Evolutionary conservation across 2,329 filamentous ascomycete species (phyloP).

Genomic region (Colletotrichum coccodes): DNA sequence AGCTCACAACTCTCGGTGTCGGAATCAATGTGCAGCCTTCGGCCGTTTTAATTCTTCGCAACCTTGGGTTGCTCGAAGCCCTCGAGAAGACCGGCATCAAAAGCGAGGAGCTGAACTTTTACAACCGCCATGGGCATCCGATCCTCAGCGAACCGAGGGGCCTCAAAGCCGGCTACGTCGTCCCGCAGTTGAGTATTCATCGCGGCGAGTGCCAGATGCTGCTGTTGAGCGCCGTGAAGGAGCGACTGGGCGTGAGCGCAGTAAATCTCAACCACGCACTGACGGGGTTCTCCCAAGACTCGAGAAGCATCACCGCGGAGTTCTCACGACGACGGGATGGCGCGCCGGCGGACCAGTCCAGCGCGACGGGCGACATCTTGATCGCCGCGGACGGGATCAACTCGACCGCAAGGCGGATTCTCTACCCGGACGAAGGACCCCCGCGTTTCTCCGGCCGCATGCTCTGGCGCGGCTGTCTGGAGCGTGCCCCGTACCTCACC

Average conservation of each 20-base stretch:
- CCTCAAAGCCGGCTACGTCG: background rate
- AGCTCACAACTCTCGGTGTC: constrained; percentile 24
- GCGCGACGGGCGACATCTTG: constrained; percentile 7
- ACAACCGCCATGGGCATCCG: constrained; percentile 17
- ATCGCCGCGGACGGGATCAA: constrained; percentile 29
- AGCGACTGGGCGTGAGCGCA: background rate
- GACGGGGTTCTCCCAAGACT: constrained; percentile 11
- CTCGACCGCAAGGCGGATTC: constrained; percentile 7
- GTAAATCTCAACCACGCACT: constrained; percentile 19
- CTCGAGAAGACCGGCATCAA: constrained; percentile 22
- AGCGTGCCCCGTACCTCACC: constrained; percentile 15
- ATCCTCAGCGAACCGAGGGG: constrained; percentile 21
- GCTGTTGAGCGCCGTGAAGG: constrained; percentile 18
- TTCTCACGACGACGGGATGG: constrained; percentile 13
- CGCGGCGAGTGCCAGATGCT: constrained; percentile 23
- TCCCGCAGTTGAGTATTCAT: constrained; percentile 20
- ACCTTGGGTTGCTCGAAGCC: constrained; percentile 17
- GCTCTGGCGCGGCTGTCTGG: constrained; percentile 24
- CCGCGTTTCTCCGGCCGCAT: constrained; percentile 22
- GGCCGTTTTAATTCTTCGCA: constrained; percentile 17
- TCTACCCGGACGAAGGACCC: constrained; percentile 18
- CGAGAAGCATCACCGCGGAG: background rate
- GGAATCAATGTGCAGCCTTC: constrained; percentile 22
- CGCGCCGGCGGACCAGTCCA: background rate
- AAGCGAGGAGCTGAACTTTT: constrained; percentile 22